These are phyloP conservation scores for Zygnema circumcarinatum DNA, from an alignment of 139 green algal species.

Conservation along the genomic window DNA sequence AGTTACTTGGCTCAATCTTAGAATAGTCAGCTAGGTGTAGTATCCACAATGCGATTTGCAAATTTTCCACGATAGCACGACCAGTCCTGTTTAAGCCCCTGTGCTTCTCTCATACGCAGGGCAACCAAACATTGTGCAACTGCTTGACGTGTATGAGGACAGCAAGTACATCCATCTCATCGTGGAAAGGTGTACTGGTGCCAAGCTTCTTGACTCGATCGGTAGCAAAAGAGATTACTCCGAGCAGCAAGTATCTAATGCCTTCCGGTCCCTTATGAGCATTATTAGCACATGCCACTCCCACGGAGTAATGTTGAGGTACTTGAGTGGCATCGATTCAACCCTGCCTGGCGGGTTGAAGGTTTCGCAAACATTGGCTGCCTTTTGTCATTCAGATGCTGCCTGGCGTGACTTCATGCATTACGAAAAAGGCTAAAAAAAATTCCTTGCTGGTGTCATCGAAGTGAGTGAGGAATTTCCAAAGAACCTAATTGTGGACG, in stretches of 20 bases:
- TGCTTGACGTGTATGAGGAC: neutral
- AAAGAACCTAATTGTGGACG: neutral
- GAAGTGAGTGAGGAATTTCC: neutral
- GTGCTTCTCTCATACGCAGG: neutral
- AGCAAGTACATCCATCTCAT: neutral
- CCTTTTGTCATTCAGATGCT: neutral
- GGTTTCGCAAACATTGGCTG: neutral
- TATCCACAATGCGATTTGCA: too few relatives aligned
- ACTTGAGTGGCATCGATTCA: too few relatives aligned
- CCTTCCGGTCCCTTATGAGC: neutral
- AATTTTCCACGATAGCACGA: neutral
- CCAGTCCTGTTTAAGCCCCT: neutral
- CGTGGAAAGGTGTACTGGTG: neutral
- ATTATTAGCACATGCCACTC: neutral
- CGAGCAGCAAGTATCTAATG: neutral
- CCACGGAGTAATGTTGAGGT: neutral
- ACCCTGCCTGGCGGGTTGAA: neutral
- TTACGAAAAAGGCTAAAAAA: neutral
- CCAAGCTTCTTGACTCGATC: neutral
- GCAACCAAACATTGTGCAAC: neutral
- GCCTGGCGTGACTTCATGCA: neutral
- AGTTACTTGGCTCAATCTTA: neutral
- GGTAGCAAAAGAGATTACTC: neutral
- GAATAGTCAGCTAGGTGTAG: too few relatives aligned
- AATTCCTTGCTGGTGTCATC: neutral